Evolutionary conservation across 495 filamentous ascomycete genomes (phyloP), one percentile per base, ranked within the genome.

Genomic region (Hamigera avellanea): DNA sequence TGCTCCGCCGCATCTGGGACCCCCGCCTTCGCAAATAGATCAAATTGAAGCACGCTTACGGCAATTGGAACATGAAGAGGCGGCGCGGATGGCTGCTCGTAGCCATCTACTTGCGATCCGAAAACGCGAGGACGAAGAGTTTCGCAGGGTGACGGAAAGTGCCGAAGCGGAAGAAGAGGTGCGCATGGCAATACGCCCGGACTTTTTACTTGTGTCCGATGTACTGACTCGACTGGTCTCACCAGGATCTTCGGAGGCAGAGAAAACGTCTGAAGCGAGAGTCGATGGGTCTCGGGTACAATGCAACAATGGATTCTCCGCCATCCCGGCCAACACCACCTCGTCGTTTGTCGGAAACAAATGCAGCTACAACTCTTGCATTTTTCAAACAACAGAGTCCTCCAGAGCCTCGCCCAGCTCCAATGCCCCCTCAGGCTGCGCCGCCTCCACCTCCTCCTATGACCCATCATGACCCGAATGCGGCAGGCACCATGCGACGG

Each of bases 321-420:
- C 64, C 64, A 10, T 45, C 62, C 26, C 59, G 59, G 10, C 64
- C 64, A 16, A 59, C 62, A 34, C 57, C 61, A 36, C 57, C 61
- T 19, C 62, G 64, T 32, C 62, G 64, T 14, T 34, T 68, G 26
- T 68, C 64, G 16, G 64, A 68, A 44, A 68, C 64, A 33, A 68
- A 61, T 41, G 64, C 64, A 16, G 64, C 64, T n/a, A 68, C 64
- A 6, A 68, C 64, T n/a, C 44, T 68, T 31, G 64, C 64, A n/a
- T 68, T 66, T 34, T 64, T 68, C 50, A 66, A 68, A 39, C 64
- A 68, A 39, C 64, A 68, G 37, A 62, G 49, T n/a, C 62, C 64
- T 6, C 62, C 59, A n/a, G 64, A 68, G 37, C 62, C 62, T 27
- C 64, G 61, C 30, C 54, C 48, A 15, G 34, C 34, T 18, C 26